Conservation (phyloP, 73 alveolate genomes). For the Tetrahymena malaccensis region DNA sequence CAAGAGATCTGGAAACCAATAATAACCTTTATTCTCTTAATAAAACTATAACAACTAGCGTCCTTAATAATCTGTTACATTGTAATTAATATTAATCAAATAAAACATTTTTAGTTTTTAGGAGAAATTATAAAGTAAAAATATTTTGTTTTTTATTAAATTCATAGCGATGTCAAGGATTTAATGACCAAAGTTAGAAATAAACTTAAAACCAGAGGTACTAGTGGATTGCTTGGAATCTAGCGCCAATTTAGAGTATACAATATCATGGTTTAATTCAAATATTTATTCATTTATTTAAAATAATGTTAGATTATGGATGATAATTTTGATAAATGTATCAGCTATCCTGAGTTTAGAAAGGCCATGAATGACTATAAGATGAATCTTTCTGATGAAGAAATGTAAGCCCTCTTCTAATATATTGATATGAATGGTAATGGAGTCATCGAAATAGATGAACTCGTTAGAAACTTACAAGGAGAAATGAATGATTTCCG, state of each 20-base stretch:
- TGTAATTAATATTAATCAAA: too few species aligned
- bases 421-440: slow-evolving; percentile 14
- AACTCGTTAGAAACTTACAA: slow-evolving; percentile 4
- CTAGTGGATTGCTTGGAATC: slow-evolving; percentile 58
- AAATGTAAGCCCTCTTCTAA: slow-evolving; percentile 6
- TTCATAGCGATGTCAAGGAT: neutral
- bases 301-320: slow-evolving; percentile 33
- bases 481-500: slow-evolving; percentile 14
- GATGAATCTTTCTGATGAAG: neutral
- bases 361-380: slow-evolving; percentile 10
- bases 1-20: neutral
- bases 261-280: neutral
- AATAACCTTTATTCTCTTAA: neutral
- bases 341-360: slow-evolving; percentile 3
- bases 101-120: too few species aligned
- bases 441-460: slow-evolving; percentile 23
- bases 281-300: neutral
- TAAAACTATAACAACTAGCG: neutral
- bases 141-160: neutral
- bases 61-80: neutral
- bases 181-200: slow-evolving; percentile 33
- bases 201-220: slow-evolving; percentile 43
- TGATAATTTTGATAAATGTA: slow-evolving; percentile 1
- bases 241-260: slow-evolving; percentile 44
- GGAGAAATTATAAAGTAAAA: neutral